Evolutionary conservation across 495 filamentous ascomycete species (phyloP).

Genomic region (Talaromyces adpressus): DNA sequence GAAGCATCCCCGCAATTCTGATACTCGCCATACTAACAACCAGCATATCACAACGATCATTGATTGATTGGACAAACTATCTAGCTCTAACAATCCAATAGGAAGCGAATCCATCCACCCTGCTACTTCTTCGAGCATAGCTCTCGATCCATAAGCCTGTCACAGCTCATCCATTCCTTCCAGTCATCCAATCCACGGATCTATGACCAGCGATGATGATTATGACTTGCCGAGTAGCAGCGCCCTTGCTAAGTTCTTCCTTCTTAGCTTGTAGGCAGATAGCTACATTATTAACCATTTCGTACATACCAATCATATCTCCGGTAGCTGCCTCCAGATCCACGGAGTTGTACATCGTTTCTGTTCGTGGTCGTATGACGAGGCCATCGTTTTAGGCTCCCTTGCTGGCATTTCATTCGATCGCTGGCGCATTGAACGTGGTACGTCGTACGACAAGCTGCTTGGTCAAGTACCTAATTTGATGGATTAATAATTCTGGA

Average conservation of each 20-base stretch:
- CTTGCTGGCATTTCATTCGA: background rate
- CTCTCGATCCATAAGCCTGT: background rate
- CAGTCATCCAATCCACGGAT: background rate
- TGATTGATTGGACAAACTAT: background rate
- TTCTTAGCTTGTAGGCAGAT: background rate
- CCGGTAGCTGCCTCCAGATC: background rate
- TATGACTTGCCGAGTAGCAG: background rate
- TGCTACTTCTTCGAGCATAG: background rate
- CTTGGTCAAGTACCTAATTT: background rate
- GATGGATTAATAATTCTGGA: background rate
- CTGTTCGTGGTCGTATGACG: background rate
- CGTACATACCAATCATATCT: background rate
- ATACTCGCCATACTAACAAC: background rate
- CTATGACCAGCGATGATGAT: constrained; percentile 1
- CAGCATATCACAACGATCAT: background rate
- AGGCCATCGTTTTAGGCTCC: background rate
- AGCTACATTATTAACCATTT: background rate
- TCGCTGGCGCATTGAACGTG: background rate
- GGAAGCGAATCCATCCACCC: background rate
- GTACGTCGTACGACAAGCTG: background rate
- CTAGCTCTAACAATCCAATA: background rate
- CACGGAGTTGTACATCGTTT: background rate
- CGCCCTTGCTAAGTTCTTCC: background rate
- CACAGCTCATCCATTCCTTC: background rate
- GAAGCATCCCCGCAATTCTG: background rate